Evolutionary conservation across 805 yeast species (phyloP).

Genomic region (Komagataella kurtzmanii): DNA sequence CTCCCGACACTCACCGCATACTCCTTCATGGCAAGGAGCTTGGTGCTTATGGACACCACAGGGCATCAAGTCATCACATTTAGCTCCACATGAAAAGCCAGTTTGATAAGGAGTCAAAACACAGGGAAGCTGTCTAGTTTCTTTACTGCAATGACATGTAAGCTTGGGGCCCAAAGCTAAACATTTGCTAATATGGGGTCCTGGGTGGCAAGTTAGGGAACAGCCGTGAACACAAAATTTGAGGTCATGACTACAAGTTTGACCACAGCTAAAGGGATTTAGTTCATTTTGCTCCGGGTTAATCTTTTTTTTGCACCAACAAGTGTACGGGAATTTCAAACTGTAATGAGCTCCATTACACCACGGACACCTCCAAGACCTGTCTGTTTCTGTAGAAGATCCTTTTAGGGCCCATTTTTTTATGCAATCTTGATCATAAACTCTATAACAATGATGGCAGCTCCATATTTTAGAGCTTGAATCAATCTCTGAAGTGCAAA

Average conservation of each 20-base stretch:
- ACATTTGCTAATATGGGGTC: constrained; percentile 68
- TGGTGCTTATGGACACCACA: constrained; percentile 61
- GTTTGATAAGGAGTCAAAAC: constrained; percentile 49
- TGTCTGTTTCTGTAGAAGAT: constrained; percentile 42
- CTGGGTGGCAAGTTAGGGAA: constrained; percentile 72
- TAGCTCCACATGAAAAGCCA: constrained; percentile 57
- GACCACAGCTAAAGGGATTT: constrained; percentile 83
- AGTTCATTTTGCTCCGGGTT: constrained; percentile 49
- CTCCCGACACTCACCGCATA: constrained; percentile 64
- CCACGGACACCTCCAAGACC: constrained; percentile 78
- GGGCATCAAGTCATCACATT: constrained; percentile 52
- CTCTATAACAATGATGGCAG: constrained; percentile 66
- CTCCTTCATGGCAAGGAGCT: constrained; percentile 59
- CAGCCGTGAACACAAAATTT: constrained; percentile 62
- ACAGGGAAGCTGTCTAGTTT: constrained; percentile 57
- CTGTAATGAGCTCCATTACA: constrained; percentile 39
- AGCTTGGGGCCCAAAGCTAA: constrained; percentile 64
- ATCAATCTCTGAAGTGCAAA: constrained; percentile 77
- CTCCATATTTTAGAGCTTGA: constrained; percentile 61
- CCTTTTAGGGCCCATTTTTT: constrained; percentile 78
- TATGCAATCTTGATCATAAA: constrained; percentile 77
- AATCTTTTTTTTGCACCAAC: constrained; percentile 81
- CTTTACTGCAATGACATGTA: constrained; percentile 64
- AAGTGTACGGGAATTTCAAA: constrained; percentile 46
- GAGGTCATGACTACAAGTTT: constrained; percentile 51